A percentile compares a stretch with the other conserved stretches of the same genome.
Evolutionary conservation across 208 protist genomes (phyloP).

Genomic region (Acanthamoeba comandoni): DNA sequence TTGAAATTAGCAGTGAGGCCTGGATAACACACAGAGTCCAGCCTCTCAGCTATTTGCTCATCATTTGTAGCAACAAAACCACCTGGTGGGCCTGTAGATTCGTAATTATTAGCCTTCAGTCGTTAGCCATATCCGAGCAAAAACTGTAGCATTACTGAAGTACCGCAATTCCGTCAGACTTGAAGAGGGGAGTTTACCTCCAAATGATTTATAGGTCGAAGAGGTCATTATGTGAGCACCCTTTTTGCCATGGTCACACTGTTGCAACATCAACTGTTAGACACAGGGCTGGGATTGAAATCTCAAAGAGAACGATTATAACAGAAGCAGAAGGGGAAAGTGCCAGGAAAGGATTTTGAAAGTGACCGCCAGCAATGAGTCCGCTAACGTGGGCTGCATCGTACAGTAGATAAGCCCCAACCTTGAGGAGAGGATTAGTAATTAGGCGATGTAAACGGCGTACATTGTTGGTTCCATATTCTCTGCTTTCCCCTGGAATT

Average conservation of each 20-base stretch:
- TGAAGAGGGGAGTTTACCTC: background rate
- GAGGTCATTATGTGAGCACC: background rate
- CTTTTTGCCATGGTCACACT: background rate
- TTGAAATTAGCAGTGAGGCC: slow-evolving; percentile 22
- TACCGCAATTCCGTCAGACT: background rate
- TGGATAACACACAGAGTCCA: slow-evolving; percentile 11
- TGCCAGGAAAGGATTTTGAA: background rate
- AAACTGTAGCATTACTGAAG: background rate
- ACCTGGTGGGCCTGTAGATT: background rate
- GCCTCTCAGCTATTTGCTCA: background rate
- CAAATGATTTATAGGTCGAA: slow-evolving; percentile 17
- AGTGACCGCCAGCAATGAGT: slow-evolving; percentile 7
- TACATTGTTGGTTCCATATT: background rate
- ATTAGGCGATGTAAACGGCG: too few species aligned
- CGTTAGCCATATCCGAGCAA: background rate
- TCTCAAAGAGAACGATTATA: too few species aligned
- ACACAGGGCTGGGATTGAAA: background rate
- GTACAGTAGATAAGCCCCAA: background rate
- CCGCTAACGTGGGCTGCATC: slow-evolving; percentile 21
- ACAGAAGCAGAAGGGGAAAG: too few species aligned
- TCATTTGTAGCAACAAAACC: background rate
- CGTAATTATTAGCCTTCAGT: too few species aligned
- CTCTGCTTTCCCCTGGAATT: background rate
- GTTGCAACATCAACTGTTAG: slow-evolving; percentile 12
- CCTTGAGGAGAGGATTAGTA: background rate